phyloP scores from a whole-genome alignment of 768 basidiomycete species.

The Leccinum fibrillosum region DNA sequence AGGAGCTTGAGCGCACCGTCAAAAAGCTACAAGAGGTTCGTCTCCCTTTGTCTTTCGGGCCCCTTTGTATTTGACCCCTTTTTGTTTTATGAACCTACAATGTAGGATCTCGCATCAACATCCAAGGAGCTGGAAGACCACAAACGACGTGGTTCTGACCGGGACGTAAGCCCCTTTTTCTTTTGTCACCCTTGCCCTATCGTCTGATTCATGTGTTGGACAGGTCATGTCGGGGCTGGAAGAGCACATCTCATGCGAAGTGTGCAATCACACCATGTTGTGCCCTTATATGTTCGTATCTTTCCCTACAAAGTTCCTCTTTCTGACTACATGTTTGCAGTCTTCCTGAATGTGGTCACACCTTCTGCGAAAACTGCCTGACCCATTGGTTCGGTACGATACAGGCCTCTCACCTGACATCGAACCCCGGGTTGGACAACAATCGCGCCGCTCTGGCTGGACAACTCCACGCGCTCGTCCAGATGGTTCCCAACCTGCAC shows the following conservation, averaged over 20 bases:
- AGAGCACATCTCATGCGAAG: conserved; percentile 58
- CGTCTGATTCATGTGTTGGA: neutral
- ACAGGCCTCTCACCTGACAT: conserved; percentile 46
- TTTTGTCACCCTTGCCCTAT: neutral
- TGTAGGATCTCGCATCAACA: conserved; percentile 19
- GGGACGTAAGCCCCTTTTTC: conserved; percentile 4
- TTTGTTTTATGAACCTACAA: neutral
- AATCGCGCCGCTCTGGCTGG: conserved; percentile 23
- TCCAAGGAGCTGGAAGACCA: conserved; percentile 22
- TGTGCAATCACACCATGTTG: conserved; percentile 66
- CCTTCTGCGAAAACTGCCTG: conserved; percentile 46
- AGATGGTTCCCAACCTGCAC: conserved; percentile 22
- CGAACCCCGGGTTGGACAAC: conserved; percentile 44
- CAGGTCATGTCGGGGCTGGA: conserved; percentile 47
- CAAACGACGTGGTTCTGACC: conserved; percentile 9
- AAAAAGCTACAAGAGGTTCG: conserved; percentile 44
- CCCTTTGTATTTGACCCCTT: neutral
- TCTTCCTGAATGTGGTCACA: conserved; percentile 65
- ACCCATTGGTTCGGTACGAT: conserved; percentile 51
- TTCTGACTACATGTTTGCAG: conserved; percentile 32
- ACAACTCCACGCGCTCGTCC: conserved; percentile 19
- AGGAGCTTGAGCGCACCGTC: conserved; percentile 38
- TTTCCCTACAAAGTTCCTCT: neutral
- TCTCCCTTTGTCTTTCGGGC: neutral
- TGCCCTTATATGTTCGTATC: conserved; percentile 57